Base-by-base conservation (phyloP, 2,329 filamentous ascomycete species). In the Dothistroma septosporum region DNA sequence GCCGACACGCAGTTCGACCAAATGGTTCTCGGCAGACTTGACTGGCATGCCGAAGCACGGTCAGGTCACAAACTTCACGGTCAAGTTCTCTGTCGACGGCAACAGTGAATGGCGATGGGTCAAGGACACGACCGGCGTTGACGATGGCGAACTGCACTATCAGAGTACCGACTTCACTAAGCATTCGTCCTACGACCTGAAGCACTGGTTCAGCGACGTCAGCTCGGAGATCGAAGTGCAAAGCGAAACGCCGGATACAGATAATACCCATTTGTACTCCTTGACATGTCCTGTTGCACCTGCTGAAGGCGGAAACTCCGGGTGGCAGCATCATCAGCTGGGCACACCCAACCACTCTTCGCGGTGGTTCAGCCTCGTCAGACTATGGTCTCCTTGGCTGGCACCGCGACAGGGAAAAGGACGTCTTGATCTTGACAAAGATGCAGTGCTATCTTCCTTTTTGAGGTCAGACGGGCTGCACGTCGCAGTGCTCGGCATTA, bases 371-470 rank as follows among this genome's bases (percentile, higher is more conserved):
- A 86, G 90, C 8, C 76, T 96, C 12, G 87, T 95, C 5, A 85
- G 92, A 19, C 79, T 90, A 3, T 94, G 87, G 85, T 83, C 83
- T 35, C 88, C 92, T 1, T 97, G 93, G 93, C 78, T 96, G 11
- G 91, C 89, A 8, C 93, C 93, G n/a, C 82, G 91, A 44, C 92
- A 97, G 73, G 92, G 92, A 12, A 86, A 83, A 63, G 75, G 78
- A 0, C 77, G 77, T 0, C 89, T 96, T 59, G 77, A 78, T 4
- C 78, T 92, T 4, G 88, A 91, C 62, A 90, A 92, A 67, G 90
- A 95, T 69, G 91, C 86, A 1, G 76, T 97, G 1, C 72, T 96
- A 19, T 86, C 87, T 61, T 90, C 90, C 0, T 96, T 97, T 67
- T 77, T 96, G 22, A 87, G 85, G 24, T 74, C 79, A 0, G 80